Percentiles rank a stretch among this genome's conserved stretches.
Conservation (phyloP, 352 stramenopile genomes). For the Phytophthora tentaculata region DNA sequence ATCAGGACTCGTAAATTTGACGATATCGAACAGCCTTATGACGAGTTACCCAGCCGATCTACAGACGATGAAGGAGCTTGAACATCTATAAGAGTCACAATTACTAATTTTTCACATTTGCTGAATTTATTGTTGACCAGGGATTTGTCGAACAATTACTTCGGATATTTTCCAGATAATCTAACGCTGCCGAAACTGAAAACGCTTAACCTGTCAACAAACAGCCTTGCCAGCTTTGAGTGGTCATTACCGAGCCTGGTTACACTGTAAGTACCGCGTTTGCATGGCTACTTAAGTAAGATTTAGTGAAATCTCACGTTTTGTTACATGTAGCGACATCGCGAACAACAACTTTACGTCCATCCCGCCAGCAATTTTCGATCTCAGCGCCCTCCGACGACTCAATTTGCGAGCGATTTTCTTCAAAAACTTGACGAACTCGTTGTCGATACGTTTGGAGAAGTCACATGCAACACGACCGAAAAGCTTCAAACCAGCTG, state of each 20-base stretch:
- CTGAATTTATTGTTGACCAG: conserved; percentile 33
- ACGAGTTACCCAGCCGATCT: conserved; percentile 58
- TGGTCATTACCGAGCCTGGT: conserved; percentile 44
- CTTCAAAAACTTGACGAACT: conserved; percentile 42
- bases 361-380: conserved; percentile 54
- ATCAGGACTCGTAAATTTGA: conserved; percentile 49
- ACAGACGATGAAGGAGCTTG: conserved; percentile 49
- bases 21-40: conserved; percentile 67
- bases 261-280: conserved; percentile 45
- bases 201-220: conserved; percentile 60
- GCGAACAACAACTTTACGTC: conserved; percentile 51
- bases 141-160: conserved; percentile 73
- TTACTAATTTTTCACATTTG: not conserved
- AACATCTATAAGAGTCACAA: conserved; percentile 43
- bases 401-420: conserved; percentile 50
- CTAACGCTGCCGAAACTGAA: conserved; percentile 44
- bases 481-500: conserved; percentile 22
- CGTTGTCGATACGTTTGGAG: conserved; percentile 44
- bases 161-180: conserved; percentile 52
- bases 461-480: conserved; percentile 25
- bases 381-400: conserved; percentile 40
- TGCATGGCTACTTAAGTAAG: too few relatives aligned
- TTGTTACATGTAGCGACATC: conserved; percentile 45
- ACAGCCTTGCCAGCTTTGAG: conserved; percentile 55
- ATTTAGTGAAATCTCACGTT: conserved; percentile 2